These are phyloP conservation scores for Penicillium sp. DNA, from an alignment of 2,329 filamentous ascomycete genomes.

Conservation along the genomic window DNA sequence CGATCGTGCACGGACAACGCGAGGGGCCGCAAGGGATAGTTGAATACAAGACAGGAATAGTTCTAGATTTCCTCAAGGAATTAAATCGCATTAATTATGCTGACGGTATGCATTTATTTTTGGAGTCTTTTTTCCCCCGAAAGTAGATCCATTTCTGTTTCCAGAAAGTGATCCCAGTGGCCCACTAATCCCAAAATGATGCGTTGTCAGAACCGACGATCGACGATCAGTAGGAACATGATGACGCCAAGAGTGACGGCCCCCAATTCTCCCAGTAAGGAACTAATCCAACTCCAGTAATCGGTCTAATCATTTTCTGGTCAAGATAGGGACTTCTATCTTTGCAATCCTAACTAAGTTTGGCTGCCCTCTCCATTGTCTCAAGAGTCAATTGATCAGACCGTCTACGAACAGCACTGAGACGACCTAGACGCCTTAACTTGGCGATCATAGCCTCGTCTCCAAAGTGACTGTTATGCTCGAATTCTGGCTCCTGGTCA, in stretches of 20 bases:
- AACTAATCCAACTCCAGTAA: neutral
- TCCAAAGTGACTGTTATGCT: conserved; percentile 65
- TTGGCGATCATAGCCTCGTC: conserved; percentile 66
- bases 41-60: neutral
- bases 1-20: conserved; percentile 15
- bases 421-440: conserved; percentile 57
- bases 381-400: conserved; percentile 56
- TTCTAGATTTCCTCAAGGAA: neutral
- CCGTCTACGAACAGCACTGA: conserved; percentile 53
- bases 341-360: conserved; percentile 36
- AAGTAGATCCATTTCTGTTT: neutral
- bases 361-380: conserved; percentile 53
- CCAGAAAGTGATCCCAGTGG: neutral
- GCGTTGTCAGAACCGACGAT: conserved; percentile 2
- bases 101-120: neutral
- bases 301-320: neutral
- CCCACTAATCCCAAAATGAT: neutral
- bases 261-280: neutral
- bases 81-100: neutral
- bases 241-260: neutral
- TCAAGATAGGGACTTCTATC: neutral
- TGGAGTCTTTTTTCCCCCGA: neutral
- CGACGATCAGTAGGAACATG: neutral
- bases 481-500: conserved; percentile 78
- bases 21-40: conserved; percentile 17